Conservation (phyloP, 129 eudicot genomes). For the Smallanthus sonchifolius region DNA sequence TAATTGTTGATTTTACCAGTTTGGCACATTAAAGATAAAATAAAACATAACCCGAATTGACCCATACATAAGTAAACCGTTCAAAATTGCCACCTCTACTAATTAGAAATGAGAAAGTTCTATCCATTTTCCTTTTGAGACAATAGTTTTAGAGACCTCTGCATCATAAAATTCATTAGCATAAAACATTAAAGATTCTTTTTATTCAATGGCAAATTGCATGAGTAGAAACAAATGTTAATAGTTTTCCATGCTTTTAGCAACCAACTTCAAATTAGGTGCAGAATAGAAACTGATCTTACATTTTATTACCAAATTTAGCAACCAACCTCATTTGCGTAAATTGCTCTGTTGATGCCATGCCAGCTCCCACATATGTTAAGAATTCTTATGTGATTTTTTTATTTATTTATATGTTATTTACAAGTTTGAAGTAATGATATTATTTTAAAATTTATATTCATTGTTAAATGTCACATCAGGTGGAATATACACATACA, state of each 20-base stretch:
- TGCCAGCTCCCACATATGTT: neutral
- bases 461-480: neutral
- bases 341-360: neutral
- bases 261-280: neutral
- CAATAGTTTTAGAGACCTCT: neutral
- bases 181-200: neutral
- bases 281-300: neutral
- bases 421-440: neutral
- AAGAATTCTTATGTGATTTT: neutral
- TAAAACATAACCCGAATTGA: neutral
- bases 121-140: neutral
- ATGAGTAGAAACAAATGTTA: neutral
- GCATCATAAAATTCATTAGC: neutral
- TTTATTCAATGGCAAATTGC: neutral
- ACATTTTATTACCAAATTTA: neutral
- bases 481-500: no score
- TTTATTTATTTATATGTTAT: no score
- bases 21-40: neutral
- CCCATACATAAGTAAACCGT: neutral
- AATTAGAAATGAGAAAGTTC: neutral
- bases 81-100: neutral
- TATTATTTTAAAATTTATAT: no score
- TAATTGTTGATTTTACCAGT: neutral
- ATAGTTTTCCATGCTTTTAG: neutral
- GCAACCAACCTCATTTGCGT: neutral